Percentiles rank a stretch among this genome's conserved stretches.
Conservation (phyloP, 225 moss, liverwort and hornwort species). For the Bryoerythrophyllum caledonicum region DNA sequence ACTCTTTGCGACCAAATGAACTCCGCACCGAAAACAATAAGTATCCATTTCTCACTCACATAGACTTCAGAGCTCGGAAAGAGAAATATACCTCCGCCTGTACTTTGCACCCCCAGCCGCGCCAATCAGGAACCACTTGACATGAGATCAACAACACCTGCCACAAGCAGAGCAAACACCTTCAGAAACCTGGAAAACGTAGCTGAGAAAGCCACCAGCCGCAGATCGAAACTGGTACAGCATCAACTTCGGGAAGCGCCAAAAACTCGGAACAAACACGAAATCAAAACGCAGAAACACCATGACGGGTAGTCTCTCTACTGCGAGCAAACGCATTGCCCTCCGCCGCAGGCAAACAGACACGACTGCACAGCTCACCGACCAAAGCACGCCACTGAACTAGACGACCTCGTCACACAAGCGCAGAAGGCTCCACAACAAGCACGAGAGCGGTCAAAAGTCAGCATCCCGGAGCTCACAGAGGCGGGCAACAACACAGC, state of each 20-base stretch:
- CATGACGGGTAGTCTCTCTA: not conserved
- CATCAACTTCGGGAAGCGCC: no score
- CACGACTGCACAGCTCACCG: not conserved
- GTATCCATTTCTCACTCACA: not conserved
- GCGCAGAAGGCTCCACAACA: not conserved
- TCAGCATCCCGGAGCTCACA: not conserved
- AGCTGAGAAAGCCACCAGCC: not conserved
- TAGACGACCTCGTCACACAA: not conserved
- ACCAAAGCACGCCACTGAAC: not conserved
- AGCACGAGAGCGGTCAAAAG: no score
- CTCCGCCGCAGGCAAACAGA: no score
- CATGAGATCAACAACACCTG: constrained; percentile 28
- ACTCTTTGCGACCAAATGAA: not conserved
- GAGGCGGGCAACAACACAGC: not conserved
- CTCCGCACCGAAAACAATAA: not conserved
- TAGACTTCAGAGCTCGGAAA: not conserved
- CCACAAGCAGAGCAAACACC: not conserved
- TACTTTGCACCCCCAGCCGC: not conserved
- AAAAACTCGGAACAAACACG: not conserved
- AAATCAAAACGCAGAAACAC: not conserved
- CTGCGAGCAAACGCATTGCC: no score
- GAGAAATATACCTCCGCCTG: constrained; percentile 24
- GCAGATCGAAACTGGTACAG: no score
- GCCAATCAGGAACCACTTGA: constrained; percentile 1
- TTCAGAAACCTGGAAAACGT: not conserved